phyloP scores from a whole-genome alignment of 176 grass and related monocot species.

The Phoenix roebelenii region DNA sequence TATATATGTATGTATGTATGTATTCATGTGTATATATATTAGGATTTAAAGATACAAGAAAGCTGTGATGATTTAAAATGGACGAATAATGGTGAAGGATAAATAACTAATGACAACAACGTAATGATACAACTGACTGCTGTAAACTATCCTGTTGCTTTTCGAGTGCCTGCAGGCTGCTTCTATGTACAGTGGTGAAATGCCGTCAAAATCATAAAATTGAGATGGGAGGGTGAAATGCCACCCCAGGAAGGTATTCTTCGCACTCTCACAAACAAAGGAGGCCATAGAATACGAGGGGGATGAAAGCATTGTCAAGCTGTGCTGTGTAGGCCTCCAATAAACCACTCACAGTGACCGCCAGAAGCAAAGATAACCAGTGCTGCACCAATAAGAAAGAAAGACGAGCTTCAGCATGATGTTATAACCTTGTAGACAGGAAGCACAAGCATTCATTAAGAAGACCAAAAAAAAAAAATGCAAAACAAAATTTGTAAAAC shows the following conservation, averaged over 20 bases:
- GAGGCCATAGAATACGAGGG: conserved; percentile 83
- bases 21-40: conserved; percentile 1
- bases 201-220: too few species aligned
- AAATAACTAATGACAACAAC: too few species aligned
- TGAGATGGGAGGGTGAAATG: too few species aligned
- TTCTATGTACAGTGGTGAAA: too few species aligned
- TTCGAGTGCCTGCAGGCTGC: background rate
- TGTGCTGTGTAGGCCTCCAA: conserved; percentile 84
- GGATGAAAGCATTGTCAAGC: conserved; percentile 94
- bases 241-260: too few species aligned
- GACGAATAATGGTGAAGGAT: too few species aligned
- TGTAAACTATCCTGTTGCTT: background rate
- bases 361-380: conserved; percentile 70
- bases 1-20: background rate
- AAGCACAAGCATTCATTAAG: background rate
- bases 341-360: conserved; percentile 66
- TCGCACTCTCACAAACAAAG: conserved; percentile 48
- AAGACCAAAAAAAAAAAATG: conserved; percentile 5
- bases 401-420: conserved; percentile 7
- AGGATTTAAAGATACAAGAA: background rate
- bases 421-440: background rate
- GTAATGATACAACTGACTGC: background rate
- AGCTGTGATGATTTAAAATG: too few species aligned
- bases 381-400: conserved; percentile 41
- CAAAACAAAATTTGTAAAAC: background rate